Evolutionary conservation across 1,139 yeast genomes (phyloP), one percentile per base, ranked within the genome.

Genomic region (Tardiomyces digboiensis): DNA sequence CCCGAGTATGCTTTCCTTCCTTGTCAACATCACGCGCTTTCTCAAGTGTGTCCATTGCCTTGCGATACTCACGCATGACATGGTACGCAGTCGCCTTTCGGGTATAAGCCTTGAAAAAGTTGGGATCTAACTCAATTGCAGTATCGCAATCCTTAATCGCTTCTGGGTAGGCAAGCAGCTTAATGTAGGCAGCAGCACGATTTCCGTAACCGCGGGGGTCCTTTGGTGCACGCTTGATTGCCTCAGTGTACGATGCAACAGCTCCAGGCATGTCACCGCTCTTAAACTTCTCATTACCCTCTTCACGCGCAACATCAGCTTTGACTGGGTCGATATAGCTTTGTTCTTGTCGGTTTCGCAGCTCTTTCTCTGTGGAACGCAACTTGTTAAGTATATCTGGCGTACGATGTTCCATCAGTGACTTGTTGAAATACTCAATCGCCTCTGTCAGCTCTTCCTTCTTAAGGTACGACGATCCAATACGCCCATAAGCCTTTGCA

Each of bases 201-300:
- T 93, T 93, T 39, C 95, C 88, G 66, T 89, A 93, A 45, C 97
- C 98, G 66, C 97, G 80, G 29, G 95, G 94, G 66, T 93, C 98
- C 47, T 81, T 80, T 47, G 99, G 99, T 2, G 93, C 89, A 63
- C 99, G 83, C 70, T 88, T 86, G 58, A 89, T 74, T 87, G 93
- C 91, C 68, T 93, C 98, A 42, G 94, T 74, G 68, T 93, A 93
- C 10, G 95, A 82, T 64, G 85, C 85, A 45, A 93, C 97, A 29
- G 98, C 97, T 54, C 74, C 83, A 51, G 98, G 97, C 96, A 96
- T 89, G 67, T 91, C 95, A 39, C 87, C 93, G 57, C 84, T 82
- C 53, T 84, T 79, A 74, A 93, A 93, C 59, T 66, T 78, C 38
- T 84, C 93, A 64, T 86, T 91, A 65, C 99, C 99, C 65, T 81